Base-by-base conservation (phyloP, 202 grass and related monocot species). In the Brachypodium distachyon region DNA sequence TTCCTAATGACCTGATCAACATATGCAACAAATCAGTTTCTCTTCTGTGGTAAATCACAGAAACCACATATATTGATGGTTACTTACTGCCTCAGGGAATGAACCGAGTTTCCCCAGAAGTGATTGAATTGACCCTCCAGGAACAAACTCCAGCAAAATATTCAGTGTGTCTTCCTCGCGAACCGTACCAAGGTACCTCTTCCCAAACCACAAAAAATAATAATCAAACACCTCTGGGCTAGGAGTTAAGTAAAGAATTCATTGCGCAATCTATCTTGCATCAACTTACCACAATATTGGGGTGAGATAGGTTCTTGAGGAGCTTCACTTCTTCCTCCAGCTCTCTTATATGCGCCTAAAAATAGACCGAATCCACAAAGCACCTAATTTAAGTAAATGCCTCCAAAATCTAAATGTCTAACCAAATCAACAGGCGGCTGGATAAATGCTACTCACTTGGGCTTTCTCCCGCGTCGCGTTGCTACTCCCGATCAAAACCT, bases 321-420 rank as follows among this genome's bases (percentile, higher is more conserved):
- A 95, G 87, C 74, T 98, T 98, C 70, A 98, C 96, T 89, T 98
- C 96, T 81, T 98, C 95, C 79, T 98, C 95, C 5, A 98, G 89
- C 73, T 98, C 95, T 80, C 70, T 84, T 77, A 95, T 88, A 80
- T 98, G 91, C 66, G 87, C 95, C 95, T 98, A 54, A 26, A 28
- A 37, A 77, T 18, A 77, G 64, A 29, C 5, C 39, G 3, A 82
- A 43, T 16, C 17, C 39, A 58, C 1, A 75, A 70, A 26, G 22
- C 61, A 47, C 22, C n/a, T 14, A 12, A 3, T 47, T 47, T 80
- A 9, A 78, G 31, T 75, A 76, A 43, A 76, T 28, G 2, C 5
- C 39, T 75, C 40, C 22, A 16, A 26, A 48, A 74, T 62, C 41
- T 34, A 58, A 71, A 46, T 19, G 48, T 5, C 27, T 72, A 61